Base-by-base conservation (phyloP, 2,329 filamentous ascomycete genomes). In the Camptophora hylomeconis region DNA sequence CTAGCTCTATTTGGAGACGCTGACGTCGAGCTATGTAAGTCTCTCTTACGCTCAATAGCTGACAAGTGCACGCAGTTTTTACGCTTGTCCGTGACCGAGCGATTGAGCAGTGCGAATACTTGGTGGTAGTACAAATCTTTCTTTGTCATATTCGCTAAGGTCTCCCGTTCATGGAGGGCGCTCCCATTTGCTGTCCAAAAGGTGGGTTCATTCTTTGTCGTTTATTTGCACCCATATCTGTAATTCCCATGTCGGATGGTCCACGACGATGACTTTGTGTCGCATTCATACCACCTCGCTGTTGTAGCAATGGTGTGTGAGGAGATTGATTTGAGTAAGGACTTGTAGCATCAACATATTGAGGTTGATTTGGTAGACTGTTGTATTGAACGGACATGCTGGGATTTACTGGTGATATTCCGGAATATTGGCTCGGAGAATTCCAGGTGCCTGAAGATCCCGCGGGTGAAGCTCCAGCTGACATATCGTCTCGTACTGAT, bases 401-500 rank as follows among this genome's bases (percentile, higher is more conserved):
- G 45, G 60, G 59, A 31, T 58, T 60, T 5, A 69, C 65, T 1
- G 72, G 63, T 7, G 69, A 66, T 24, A 73, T 67, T 20, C 65
- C 67, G 9, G 67, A 58, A 24, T 72, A 60, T 33, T 69, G 65
- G 26, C 61, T 62, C 0, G 72, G 72, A 7, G 72, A 75, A 45
- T 75, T 70, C 72, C 72, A 76, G 39, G 69, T 73, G 43, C 60
- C 72, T 34, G 60, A 62, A 6, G 60, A 58, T 2, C 66, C 64
- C 2, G 66, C 67, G 8, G 72, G 72, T 10, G 71, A 75, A 32
- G 72, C 71, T 4, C 62, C 65, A 2, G 72, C 69, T 2, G 72
- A 75, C 38, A 69, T 69, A 37, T 75, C 72, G 37, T 72, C 69
- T 42, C 75, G 75, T 34, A 74, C 49, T 3, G 69, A 67, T 24